Evolutionary conservation across 768 basidiomycete species (phyloP).

Genomic region (Pulveroboletus sp.): DNA sequence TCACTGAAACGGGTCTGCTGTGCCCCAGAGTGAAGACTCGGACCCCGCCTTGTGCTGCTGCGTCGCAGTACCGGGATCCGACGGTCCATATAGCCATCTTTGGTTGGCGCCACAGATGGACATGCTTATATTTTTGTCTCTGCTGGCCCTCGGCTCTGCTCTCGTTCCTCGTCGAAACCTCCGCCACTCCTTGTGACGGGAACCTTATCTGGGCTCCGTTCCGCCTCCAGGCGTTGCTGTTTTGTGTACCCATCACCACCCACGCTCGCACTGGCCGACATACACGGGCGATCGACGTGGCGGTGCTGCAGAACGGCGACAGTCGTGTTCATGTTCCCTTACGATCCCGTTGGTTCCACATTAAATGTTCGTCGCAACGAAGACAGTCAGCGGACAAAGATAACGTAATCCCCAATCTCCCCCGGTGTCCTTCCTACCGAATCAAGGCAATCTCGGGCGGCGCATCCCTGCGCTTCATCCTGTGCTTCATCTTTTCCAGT

Average conservation of each 20-base stretch:
- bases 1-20: neutral
- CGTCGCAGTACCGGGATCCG: neutral
- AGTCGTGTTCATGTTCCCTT: neutral
- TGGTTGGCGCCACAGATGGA: conserved; percentile 11
- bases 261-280: neutral
- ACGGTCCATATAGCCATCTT: conserved; percentile 16
- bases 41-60: neutral
- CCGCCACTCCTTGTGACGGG: neutral
- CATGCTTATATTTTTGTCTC: conserved; percentile 8
- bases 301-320: too few species aligned
- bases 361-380: neutral
- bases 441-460: neutral
- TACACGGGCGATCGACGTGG: neutral
- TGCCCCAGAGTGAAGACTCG: neutral
- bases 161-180: neutral
- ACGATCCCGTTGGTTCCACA: neutral
- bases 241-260: too few species aligned
- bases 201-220: neutral
- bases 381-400: too few species aligned
- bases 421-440: neutral
- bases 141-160: neutral
- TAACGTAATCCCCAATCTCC: neutral
- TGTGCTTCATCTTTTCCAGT: too few species aligned
- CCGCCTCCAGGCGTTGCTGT: neutral
- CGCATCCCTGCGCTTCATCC: too few species aligned